phyloP scores from a whole-genome alignment of 2,329 filamentous ascomycete genomes.

The Xylaria sp. region DNA sequence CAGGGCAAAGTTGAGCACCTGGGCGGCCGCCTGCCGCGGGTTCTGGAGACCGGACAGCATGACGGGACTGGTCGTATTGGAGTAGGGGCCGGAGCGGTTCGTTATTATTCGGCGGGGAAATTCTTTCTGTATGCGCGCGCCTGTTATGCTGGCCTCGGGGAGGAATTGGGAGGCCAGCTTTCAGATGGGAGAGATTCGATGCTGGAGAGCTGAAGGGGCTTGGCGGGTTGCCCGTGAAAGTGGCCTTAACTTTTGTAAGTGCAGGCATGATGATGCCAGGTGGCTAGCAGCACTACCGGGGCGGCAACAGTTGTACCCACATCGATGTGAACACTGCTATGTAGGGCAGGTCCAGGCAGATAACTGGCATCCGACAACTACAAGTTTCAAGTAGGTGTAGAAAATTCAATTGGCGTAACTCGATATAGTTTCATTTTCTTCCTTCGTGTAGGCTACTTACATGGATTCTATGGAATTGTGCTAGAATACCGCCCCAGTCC shows the following conservation, averaged over 20 bases:
- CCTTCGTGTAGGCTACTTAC: too few relatives aligned
- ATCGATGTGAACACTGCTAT: too few relatives aligned
- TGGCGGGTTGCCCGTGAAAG: not conserved
- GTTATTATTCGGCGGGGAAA: too few relatives aligned
- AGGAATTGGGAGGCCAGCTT: constrained; percentile 22
- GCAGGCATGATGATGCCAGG: not conserved
- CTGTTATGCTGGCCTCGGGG: constrained; percentile 25
- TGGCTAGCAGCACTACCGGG: not conserved
- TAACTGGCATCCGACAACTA: not conserved
- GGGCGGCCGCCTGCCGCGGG: constrained; percentile 77
- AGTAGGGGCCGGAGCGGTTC: not conserved
- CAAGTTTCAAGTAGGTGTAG: too few relatives aligned
- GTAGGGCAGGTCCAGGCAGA: too few relatives aligned
- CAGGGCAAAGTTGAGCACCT: constrained; percentile 88
- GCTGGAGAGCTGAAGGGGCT: not conserved
- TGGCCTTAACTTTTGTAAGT: not conserved
- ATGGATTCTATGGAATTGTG: too few relatives aligned
- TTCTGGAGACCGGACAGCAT: constrained; percentile 75
- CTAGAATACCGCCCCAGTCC: too few relatives aligned
- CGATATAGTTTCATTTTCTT: too few relatives aligned
- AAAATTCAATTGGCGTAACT: too few relatives aligned
- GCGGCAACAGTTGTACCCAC: not conserved
- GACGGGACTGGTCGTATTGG: not conserved
- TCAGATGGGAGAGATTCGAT: not conserved
- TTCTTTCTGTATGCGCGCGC: too few relatives aligned